Evolutionary conservation across 2,329 filamentous ascomycete genomes (phyloP).

Genomic region (Leptographium galeiforme): DNA sequence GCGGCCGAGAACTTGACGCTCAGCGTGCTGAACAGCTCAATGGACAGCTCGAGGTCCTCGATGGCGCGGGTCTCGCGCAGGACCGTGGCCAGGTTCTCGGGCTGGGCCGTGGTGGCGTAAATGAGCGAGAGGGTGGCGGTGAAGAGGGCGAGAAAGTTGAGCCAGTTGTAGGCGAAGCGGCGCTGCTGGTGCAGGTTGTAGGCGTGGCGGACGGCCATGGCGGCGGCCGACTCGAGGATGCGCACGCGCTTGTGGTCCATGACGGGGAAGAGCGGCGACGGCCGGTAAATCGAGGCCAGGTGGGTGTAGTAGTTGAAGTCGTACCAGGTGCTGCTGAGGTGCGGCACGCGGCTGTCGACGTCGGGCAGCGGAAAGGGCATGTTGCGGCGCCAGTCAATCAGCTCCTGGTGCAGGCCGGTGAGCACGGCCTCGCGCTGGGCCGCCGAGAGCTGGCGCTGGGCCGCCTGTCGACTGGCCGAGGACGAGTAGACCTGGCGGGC

Average conservation of each 20-base stretch:
- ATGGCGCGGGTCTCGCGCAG: slow-evolving; percentile 17
- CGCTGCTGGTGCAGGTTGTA: slow-evolving; percentile 23
- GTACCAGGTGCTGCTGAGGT: slow-evolving; percentile 29
- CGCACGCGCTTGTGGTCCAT: slow-evolving; percentile 22
- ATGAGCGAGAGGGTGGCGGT: slow-evolving; percentile 27
- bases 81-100: slow-evolving; percentile 16
- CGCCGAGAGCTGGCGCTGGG: neutral
- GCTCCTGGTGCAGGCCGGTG: slow-evolving; percentile 21
- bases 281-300: slow-evolving; percentile 28
- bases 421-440: slow-evolving; percentile 20
- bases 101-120: slow-evolving; percentile 27
- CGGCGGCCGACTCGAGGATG: slow-evolving; percentile 23
- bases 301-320: slow-evolving; percentile 35
- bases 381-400: slow-evolving; percentile 28
- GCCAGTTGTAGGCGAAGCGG: slow-evolving; percentile 27
- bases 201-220: slow-evolving; percentile 29
- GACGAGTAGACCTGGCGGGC: slow-evolving; percentile 22
- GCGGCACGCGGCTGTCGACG: slow-evolving; percentile 24
- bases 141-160: slow-evolving; percentile 27
- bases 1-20: slow-evolving; percentile 19
- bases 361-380: slow-evolving; percentile 31
- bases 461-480: neutral
- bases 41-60: slow-evolving; percentile 18
- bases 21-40: slow-evolving; percentile 19
- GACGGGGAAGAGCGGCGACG: slow-evolving; percentile 26